Evolutionary conservation across 371 early-diverging fungal species (phyloP).

Genomic region (Zopfochytrium polystomum): DNA sequence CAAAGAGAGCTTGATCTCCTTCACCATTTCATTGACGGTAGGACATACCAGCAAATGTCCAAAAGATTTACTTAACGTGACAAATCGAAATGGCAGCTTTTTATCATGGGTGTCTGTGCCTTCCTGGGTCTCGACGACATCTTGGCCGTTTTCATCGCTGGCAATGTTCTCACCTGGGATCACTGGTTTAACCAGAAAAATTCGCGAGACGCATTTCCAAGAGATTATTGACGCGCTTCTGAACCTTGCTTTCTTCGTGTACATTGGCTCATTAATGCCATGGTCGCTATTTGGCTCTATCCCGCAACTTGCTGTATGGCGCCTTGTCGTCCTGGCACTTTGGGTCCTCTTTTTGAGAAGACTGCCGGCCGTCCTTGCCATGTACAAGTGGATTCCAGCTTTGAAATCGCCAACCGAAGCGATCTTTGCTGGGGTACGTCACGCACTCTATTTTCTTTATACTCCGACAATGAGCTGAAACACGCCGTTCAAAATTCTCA

Average conservation of each 20-base stretch:
- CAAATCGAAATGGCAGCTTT: too few relatives aligned
- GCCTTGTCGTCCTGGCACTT: slow-evolving; percentile 63
- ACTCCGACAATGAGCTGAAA: too few relatives aligned
- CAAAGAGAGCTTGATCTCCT: slow-evolving; percentile 83
- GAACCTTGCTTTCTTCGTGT: slow-evolving; percentile 89
- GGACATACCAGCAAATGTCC: background rate
- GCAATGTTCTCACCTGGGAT: slow-evolving; percentile 49
- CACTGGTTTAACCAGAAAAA: slow-evolving; percentile 87
- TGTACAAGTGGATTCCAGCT: slow-evolving; percentile 46
- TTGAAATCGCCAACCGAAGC: slow-evolving; percentile 19
- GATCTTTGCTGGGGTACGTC: slow-evolving; percentile 32
- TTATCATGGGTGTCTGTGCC: slow-evolving; percentile 73
- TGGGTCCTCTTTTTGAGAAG: slow-evolving; percentile 81
- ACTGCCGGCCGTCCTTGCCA: slow-evolving; percentile 68
- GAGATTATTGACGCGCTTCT: slow-evolving; percentile 89
- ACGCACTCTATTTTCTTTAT: background rate
- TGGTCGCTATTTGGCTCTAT: slow-evolving; percentile 65
- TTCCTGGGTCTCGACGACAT: slow-evolving; percentile 82
- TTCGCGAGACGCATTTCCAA: slow-evolving; percentile 80
- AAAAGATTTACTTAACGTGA: background rate
- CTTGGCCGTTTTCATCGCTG: slow-evolving; percentile 88
- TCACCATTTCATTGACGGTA: slow-evolving; percentile 80
- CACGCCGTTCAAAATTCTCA: too few relatives aligned
- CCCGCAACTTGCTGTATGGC: slow-evolving; percentile 61
- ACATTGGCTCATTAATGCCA: slow-evolving; percentile 85